Evolutionary conservation across 768 basidiomycete genomes (phyloP), one percentile per base, ranked within the genome.

Genomic region (Pleurotus salmoneostramineus): DNA sequence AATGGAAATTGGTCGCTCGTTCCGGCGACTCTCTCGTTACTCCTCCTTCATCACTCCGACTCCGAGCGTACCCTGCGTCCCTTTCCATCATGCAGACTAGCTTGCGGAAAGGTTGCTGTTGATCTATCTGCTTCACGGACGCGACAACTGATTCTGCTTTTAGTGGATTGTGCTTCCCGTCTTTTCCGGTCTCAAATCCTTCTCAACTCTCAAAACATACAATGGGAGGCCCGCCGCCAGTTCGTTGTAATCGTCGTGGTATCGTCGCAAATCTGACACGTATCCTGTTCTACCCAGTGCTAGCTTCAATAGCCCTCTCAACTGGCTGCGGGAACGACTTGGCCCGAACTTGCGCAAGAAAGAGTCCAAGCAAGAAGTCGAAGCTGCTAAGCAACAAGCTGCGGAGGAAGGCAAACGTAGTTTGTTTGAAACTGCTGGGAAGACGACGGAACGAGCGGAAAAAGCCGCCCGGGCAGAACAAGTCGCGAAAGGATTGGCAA

Each of bases 271-370:
- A 54, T 61, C 40, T 57, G 50, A 15, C 50, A 15, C 31, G 55
- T 36, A 42, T 57, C 36, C 56, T 58, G n/a, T 33, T 48, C 12
- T 50, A 21, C 37, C 31, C 58, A 74, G 78, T 62, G 71, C 71
- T 32, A 83, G 84, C 61, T 79, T 78, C 43, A 76, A 81, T 61
- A 81, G 77, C 63, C 87, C 88, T 21, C 63, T 89, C 45, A 72
- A 75, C 14, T 90, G 88, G 88, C 67, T 91, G 6, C 78, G 77
- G 59, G 80, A 88, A 47, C 83, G 81, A 56, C 72, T 90, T 11
- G 72, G 73, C 3, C 81, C 84, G 0, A 69, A 68, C 5, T 66
- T 79, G 21, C 79, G 78, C 52, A 73, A 81, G 67, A 75, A 73
- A 63, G 69, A 68, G 56, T 71, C 72, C 34, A 70, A 73, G 52